Base-by-base conservation (phyloP, 768 basidiomycete species). In the button mushroom (Agaricus bisporus) region DNA sequence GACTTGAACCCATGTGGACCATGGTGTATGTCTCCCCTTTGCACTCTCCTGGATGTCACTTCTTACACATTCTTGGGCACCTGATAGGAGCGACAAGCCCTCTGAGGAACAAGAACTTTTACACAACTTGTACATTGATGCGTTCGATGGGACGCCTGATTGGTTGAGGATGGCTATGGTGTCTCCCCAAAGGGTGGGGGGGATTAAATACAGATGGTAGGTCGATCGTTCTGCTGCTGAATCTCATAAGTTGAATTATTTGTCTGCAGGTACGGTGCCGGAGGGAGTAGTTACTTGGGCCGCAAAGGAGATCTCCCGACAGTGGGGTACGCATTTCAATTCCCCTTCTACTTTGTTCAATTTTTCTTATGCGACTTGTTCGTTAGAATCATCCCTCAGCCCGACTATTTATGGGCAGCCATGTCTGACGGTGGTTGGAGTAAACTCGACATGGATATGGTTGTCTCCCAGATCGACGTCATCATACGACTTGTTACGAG, bases 1-100 rank as follows among this genome's bases (percentile, higher is more conserved):
- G 41, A 26, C 41, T 60, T 25, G 66, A 68, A 49, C 66, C 66
- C 14, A 68, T 68, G 66, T 68, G 66, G 66, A 68, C 66, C 4
- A 66, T 65, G 64, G 66, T 57, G 64, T 67, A 58, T 10, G 61
- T 61, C 22, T 22, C 18, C 35, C 29, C 12, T 47, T 35, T 54
- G 15, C 18, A 11, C 18, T 42, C 14, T 4, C 9, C n/a, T 8
- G 49, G 11, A 4, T n/a, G 41, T 2, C 8, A 49, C 4, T 22
- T n/a, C 14, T 12, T 26, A 26, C 32, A 8, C 11, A 12, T 0
- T 29, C 46, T 25, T 28, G 44, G 22, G 37, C 44, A 18, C 11
- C 17, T 5, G 29, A 26, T 44, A 67, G 66, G 9, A 66, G 65
- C 51, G 59, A 61, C 29, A 61, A 63, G 1, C 29, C 14, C 18